phyloP scores from a whole-genome alignment of 306 rosid genomes.

The Carpinus viminea region DNA sequence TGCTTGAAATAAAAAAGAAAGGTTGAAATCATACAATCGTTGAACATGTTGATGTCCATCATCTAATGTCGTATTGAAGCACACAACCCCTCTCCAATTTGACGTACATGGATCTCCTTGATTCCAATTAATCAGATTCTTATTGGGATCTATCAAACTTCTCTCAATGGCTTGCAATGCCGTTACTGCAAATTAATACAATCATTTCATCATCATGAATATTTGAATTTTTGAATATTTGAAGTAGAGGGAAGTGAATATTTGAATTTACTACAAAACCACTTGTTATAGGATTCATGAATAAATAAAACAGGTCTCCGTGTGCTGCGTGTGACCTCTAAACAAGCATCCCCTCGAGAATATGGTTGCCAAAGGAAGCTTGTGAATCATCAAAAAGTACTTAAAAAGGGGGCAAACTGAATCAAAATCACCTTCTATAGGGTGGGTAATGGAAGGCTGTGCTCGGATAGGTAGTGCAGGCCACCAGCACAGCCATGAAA shows the following conservation, averaged over 20 bases:
- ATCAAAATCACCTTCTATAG: conserved; percentile 43
- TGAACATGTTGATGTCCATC: conserved; percentile 53
- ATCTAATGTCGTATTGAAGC: conserved; percentile 33
- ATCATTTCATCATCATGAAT: background rate
- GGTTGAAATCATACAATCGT: conserved; percentile 37
- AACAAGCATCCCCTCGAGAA: background rate
- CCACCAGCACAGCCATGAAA: conserved; percentile 32
- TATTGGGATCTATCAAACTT: conserved; percentile 43
- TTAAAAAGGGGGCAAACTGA: conserved; percentile 11
- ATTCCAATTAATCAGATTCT: conserved; percentile 52
- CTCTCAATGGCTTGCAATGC: conserved; percentile 41
- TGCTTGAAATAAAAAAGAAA: background rate
- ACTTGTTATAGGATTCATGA: background rate
- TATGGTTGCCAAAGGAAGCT: background rate
- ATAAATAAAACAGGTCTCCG: background rate
- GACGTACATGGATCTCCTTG: conserved; percentile 49
- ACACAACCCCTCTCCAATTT: conserved; percentile 50
- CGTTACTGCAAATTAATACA: conserved; percentile 30
- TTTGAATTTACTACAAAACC: background rate
- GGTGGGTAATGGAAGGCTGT: conserved; percentile 29
- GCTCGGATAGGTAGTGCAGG: conserved; percentile 26
- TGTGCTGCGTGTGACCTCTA: background rate
- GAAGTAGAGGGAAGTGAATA: background rate
- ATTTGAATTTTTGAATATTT: too few species aligned
- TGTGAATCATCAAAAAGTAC: background rate